Conservation (phyloP, 768 basidiomycete species). For the Russula emetica region DNA sequence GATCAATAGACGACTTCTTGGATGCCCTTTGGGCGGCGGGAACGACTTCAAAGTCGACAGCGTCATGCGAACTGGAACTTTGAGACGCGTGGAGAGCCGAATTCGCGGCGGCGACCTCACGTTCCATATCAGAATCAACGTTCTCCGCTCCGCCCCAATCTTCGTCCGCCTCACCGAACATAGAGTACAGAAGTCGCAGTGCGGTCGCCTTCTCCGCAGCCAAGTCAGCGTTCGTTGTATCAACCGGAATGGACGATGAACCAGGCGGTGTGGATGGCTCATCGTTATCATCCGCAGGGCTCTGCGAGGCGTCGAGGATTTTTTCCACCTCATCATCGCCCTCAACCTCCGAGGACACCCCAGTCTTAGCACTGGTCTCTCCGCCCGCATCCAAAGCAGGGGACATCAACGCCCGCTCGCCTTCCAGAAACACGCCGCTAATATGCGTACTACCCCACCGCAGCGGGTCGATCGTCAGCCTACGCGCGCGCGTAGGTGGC, state of each 20-base stretch:
- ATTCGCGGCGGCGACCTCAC: constrained; percentile 32
- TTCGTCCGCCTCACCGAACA: constrained; percentile 47
- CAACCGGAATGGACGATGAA: constrained; percentile 15
- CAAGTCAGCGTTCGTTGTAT: constrained; percentile 32
- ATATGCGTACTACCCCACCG: constrained; percentile 67
- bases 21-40: constrained; percentile 3
- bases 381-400: constrained; percentile 23
- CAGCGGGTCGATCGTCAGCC: constrained; percentile 66
- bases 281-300: neutral
- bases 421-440: constrained; percentile 61
- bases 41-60: constrained; percentile 27
- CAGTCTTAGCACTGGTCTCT: neutral
- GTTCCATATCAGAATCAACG: constrained; percentile 53
- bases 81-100: constrained; percentile 23
- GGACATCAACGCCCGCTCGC: neutral
- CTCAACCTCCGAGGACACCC: constrained; percentile 11
- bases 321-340: constrained; percentile 18
- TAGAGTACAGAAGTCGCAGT: constrained; percentile 46
- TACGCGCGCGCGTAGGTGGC: constrained; percentile 55
- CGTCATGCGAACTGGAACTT: constrained; percentile 30
- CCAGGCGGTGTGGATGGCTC: neutral
- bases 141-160: constrained; percentile 63
- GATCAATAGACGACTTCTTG: neutral
- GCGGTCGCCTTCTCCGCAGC: constrained; percentile 43
- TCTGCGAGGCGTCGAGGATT: constrained; percentile 28